Conservation (phyloP, 2,329 filamentous ascomycete species). For the Aspergillus fischeri region DNA sequence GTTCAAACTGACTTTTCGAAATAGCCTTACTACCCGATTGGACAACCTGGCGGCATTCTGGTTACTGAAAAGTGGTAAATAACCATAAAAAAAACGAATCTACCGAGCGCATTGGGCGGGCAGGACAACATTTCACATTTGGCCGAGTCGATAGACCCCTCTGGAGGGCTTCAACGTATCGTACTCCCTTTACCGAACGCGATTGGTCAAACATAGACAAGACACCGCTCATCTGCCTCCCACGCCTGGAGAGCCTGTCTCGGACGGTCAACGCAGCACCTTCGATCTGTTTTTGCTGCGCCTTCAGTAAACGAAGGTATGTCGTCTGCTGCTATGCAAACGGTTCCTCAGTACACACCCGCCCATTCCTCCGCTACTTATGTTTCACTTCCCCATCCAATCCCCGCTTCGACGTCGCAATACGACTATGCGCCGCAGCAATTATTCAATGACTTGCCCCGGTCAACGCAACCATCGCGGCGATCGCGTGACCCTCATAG, state of each 20-base stretch:
- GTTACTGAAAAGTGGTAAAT: not conserved
- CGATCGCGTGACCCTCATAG: slow-evolving; percentile 13
- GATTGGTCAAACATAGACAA: slow-evolving; percentile 17
- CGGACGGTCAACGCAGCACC: slow-evolving; percentile 20
- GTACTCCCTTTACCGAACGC: slow-evolving; percentile 19
- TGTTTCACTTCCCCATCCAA: slow-evolving; percentile 26
- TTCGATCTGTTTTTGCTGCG: slow-evolving; percentile 18
- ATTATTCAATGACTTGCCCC: slow-evolving; percentile 31
- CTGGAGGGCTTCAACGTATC: slow-evolving; percentile 21
- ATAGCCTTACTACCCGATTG: not conserved
- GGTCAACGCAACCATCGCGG: slow-evolving; percentile 42
- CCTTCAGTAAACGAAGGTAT: slow-evolving; percentile 44
- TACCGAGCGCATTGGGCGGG: not conserved
- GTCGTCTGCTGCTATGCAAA: slow-evolving; percentile 63
- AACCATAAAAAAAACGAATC: not conserved
- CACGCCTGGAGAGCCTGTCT: slow-evolving; percentile 20
- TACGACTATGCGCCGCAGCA: slow-evolving; percentile 52
- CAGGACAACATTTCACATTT: not conserved
- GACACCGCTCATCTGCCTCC: slow-evolving; percentile 12
- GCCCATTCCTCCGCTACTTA: slow-evolving; percentile 37
- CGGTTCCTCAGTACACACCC: slow-evolving; percentile 53
- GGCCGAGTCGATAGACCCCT: slow-evolving; percentile 5
- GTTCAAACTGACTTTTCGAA: not conserved
- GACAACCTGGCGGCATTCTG: not conserved
- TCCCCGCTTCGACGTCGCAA: slow-evolving; percentile 47